A percentile compares a stretch with the other conserved stretches of the same genome.
These are phyloP conservation scores for Torrubiella hemipterigena DNA, from an alignment of 2,329 filamentous ascomycete species.

Conservation along the genomic window DNA sequence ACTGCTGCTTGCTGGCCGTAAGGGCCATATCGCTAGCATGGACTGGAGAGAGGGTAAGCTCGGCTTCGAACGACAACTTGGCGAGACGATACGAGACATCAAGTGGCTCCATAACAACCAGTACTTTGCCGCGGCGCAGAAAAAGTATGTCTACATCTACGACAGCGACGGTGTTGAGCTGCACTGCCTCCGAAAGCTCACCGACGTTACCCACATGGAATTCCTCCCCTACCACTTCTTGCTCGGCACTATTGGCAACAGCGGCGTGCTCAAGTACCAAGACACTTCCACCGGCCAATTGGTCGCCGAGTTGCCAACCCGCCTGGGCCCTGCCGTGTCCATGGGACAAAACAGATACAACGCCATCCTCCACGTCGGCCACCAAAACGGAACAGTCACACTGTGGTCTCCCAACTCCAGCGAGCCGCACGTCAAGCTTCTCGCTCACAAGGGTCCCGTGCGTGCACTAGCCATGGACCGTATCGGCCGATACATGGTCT, in stretches of 20 bases:
- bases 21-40: slow-evolving; percentile 92
- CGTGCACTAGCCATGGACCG: slow-evolving; percentile 75
- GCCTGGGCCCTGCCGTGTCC: slow-evolving; percentile 70
- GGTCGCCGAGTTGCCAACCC: slow-evolving; percentile 74
- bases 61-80: slow-evolving; percentile 81
- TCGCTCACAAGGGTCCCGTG: slow-evolving; percentile 83
- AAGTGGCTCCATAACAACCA: slow-evolving; percentile 94
- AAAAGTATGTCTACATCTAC: slow-evolving; percentile 96
- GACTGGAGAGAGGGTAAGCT: slow-evolving; percentile 91
- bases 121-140: slow-evolving; percentile 89
- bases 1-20: slow-evolving; percentile 73
- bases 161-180: slow-evolving; percentile 83
- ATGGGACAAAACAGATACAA: slow-evolving; percentile 86
- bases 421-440: slow-evolving; percentile 78
- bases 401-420: slow-evolving; percentile 90
- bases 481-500: slow-evolving; percentile 91
- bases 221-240: slow-evolving; percentile 96
- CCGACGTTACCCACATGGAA: slow-evolving; percentile 86
- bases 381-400: slow-evolving; percentile 89
- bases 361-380: slow-evolving; percentile 80
- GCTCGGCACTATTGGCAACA: slow-evolving; percentile 71
- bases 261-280: slow-evolving; percentile 83
- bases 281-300: slow-evolving; percentile 89
- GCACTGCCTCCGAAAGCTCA: slow-evolving; percentile 80
- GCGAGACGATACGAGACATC: slow-evolving; percentile 80